These are phyloP conservation scores for Metschnikowia shivogae DNA, from an alignment of 805 yeast genomes.

Conservation along the genomic window DNA sequence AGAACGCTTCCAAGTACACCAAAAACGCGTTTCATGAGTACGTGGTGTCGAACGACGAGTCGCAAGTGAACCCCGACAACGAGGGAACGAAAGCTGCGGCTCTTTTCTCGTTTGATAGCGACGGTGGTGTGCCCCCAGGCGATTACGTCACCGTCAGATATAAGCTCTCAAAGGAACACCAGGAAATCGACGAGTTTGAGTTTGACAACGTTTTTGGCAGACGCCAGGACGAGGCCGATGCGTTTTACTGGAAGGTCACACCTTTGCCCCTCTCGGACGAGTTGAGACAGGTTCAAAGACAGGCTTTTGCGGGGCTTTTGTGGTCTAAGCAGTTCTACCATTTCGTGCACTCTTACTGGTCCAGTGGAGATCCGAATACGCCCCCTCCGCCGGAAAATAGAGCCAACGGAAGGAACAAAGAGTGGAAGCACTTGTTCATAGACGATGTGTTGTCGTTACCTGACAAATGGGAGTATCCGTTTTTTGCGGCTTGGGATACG, in stretches of 20 bases:
- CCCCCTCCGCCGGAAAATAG: slow-evolving; percentile 75
- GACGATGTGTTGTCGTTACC: slow-evolving; percentile 87
- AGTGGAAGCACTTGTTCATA: slow-evolving; percentile 85
- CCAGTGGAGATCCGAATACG: slow-evolving; percentile 73
- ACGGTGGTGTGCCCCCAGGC: slow-evolving; percentile 78
- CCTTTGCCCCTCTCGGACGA: slow-evolving; percentile 82
- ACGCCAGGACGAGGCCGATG: slow-evolving; percentile 86
- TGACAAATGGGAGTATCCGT: slow-evolving; percentile 95
- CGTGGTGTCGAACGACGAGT: slow-evolving; percentile 56
- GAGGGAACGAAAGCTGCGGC: slow-evolving; percentile 84
- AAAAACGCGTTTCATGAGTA: slow-evolving; percentile 92
- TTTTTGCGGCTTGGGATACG: slow-evolving; percentile 96
- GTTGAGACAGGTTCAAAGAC: slow-evolving; percentile 79
- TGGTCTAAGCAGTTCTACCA: slow-evolving; percentile 94
- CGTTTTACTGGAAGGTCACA: slow-evolving; percentile 82
- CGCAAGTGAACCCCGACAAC: slow-evolving; percentile 64
- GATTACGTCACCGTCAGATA: slow-evolving; percentile 84
- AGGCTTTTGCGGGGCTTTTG: slow-evolving; percentile 88
- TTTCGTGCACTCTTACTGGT: slow-evolving; percentile 83
- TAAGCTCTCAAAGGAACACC: slow-evolving; percentile 47
- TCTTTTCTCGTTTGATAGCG: slow-evolving; percentile 72
- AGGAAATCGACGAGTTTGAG: slow-evolving; percentile 63
- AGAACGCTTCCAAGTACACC: slow-evolving; percentile 56
- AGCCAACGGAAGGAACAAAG: slow-evolving; percentile 81
- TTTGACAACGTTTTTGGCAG: slow-evolving; percentile 66